These are phyloP conservation scores for Haplosporangium sp. DNA, from an alignment of 371 early-diverging fungal species.

Conservation along the genomic window DNA sequence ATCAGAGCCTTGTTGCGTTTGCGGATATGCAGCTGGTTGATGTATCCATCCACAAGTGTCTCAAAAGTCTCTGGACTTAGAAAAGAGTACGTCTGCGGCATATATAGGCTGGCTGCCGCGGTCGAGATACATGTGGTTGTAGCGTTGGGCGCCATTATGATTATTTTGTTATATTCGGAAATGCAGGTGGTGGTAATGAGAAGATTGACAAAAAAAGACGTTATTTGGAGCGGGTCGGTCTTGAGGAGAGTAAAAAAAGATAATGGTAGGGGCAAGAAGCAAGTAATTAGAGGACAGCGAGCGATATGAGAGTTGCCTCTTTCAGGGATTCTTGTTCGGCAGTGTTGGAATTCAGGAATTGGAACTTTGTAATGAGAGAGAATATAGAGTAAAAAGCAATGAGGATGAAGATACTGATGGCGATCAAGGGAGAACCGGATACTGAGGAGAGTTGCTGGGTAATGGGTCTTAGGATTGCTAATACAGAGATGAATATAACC, in stretches of 20 bases:
- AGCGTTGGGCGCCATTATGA: slow-evolving; percentile 15
- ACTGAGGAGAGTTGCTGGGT: neutral
- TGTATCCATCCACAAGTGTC: slow-evolving; percentile 52
- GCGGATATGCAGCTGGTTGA: slow-evolving; percentile 52
- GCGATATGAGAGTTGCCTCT: neutral
- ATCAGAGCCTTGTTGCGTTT: slow-evolving; percentile 56
- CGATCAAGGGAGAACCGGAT: neutral
- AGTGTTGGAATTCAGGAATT: slow-evolving; percentile 16
- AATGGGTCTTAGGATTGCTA: neutral
- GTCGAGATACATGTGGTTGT: slow-evolving; percentile 5
- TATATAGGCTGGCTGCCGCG: slow-evolving; percentile 22
- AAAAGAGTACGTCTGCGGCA: slow-evolving; percentile 48
- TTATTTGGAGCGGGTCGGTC: neutral
- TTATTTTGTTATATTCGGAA: too few relatives aligned
- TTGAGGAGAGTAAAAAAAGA: neutral
- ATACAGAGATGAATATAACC: neutral
- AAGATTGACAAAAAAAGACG: too few relatives aligned
- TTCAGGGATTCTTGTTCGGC: slow-evolving; percentile 8
- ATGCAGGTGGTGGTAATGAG: too few relatives aligned
- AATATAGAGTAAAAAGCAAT: neutral
- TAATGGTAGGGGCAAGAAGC: too few relatives aligned
- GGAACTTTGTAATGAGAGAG: neutral
- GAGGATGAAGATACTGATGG: neutral
- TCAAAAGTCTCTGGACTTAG: slow-evolving; percentile 51
- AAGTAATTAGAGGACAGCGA: too few relatives aligned